A percentile compares a stretch with the other conserved stretches of the same genome.
These are phyloP conservation scores for Eucalyptus victrix DNA, from an alignment of 345 rosid genomes.

Conservation along the genomic window DNA sequence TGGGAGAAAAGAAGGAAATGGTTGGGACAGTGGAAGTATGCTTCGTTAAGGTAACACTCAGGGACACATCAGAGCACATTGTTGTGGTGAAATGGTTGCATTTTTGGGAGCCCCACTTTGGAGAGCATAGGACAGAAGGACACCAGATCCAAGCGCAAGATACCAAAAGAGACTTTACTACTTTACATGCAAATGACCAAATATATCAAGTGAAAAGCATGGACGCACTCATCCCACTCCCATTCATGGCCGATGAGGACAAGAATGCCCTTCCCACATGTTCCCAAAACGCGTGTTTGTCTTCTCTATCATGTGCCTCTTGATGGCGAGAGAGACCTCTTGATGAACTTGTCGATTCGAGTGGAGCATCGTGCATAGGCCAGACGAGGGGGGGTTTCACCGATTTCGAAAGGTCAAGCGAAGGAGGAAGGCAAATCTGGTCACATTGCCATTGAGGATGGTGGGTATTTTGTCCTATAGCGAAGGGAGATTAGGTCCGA, in stretches of 20 bases:
- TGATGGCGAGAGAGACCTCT: background rate
- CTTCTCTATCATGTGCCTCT: background rate
- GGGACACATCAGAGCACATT: background rate
- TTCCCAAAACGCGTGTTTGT: background rate
- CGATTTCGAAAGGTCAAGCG: constrained; percentile 10
- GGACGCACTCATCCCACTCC: background rate
- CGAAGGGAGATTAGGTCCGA: background rate
- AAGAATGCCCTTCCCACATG: background rate
- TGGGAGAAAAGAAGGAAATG: background rate
- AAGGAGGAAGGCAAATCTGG: background rate
- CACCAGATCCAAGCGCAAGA: constrained; percentile 25
- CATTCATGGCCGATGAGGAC: background rate
- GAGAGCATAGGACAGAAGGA: constrained; percentile 5
- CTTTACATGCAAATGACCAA: constrained; percentile 30
- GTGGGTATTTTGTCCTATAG: constrained; percentile 10
- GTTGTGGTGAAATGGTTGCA: background rate
- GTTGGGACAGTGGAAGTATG: background rate
- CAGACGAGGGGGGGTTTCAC: background rate
- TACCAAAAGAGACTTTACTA: constrained; percentile 32
- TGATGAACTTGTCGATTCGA: background rate
- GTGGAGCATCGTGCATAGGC: background rate
- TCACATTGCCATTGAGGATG: background rate
- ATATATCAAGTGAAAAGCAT: background rate
- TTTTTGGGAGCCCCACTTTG: constrained; percentile 2
- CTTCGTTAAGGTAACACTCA: background rate